Evolutionary conservation across 441 rosid species (phyloP), one percentile per base, ranked within the genome.

Genomic region (Arabidopsis hybrid): DNA sequence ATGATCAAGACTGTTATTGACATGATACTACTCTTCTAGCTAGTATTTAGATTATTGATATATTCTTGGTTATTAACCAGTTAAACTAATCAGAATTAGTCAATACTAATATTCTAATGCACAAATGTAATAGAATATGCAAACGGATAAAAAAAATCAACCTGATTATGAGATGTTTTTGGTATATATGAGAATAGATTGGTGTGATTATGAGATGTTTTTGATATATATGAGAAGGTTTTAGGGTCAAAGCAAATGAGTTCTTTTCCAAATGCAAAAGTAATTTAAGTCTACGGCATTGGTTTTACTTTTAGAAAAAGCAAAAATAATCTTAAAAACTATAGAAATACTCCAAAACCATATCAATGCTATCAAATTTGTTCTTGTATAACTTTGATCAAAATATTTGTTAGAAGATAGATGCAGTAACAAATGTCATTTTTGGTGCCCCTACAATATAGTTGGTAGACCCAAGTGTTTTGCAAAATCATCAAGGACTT

Each of bases 1-100:
- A 74, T 66, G 60, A 49, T 66, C 67, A 74, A 13, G 29, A 74
- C 40, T 58, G 12, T 46, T 57, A 55, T 45, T 56, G 59, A 64
- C 8, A 21, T 21, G 26, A 21, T 56, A 8, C 35, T 45, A 63
- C 46, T 46, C 59, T 51, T 51, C 26, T 21, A 21, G 26, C 11
- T 12, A 8, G 53, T 61, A 38, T 59, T 35, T 34, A 46, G 58
- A 36, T 18, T 35, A 8, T 38, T 3, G 46, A 10, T 46, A 49
- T 35, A 13, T 8, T 14, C 14, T 38, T 50, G 26, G 67, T 59
- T 47, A 49, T 35, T 50, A 21, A 21, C 26, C 26, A 21, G 26
- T 21, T 21, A 21, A 21, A 21, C 26, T 10, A 53, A 9, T 50
- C 32, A 50, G 21, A 47, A 47, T 21, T 17, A 13, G 1, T n/a